Evolutionary conservation across 768 basidiomycete species (phyloP), one percentile per base, ranked within the genome.

Genomic region (Lentinula detonsa): DNA sequence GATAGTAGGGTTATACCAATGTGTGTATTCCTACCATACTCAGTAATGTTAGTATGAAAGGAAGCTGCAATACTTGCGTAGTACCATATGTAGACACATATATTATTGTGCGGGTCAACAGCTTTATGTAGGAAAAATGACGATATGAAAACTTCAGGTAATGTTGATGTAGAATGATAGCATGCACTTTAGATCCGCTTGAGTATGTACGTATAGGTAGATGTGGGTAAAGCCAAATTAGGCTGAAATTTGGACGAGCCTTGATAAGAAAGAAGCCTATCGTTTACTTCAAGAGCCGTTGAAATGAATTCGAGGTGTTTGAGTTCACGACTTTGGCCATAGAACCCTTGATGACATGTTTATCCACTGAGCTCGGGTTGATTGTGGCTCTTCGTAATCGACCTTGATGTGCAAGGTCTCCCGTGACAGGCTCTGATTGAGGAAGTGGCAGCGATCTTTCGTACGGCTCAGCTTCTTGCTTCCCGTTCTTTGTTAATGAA

Each of bases 291-390:
- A 72, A 62, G 13, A 71, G 60, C 31, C 67, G 71, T 46, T 72
- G 72, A 4, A 74, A 56, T 16, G 70, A 66, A 7, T 68, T 62
- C 40, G 66, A 37, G 3, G 69, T 62, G 31, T 64, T 61, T 67
- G 74, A 55, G 68, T 70, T 63, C 23, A 80, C 76, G 35, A 83
- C 79, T 66, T 84, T 82, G 16, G 77, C 75, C 78, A 84, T 81
- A 18, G 83, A 80, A 42, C 81, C 78, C 66, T 81, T 84, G 68
- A 83, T 74, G 64, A 80, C 72, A 35, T 76, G 74, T 66, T 79
- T 81, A 56, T 86, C 82, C 28, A 79, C 75, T 0, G 75, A 65
- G 61, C 53, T 72, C n/a, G 74, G 68, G 28, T 70, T 70, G 40
- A 73, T 70, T 4, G 71, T 75, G 1, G 74, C 73, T 58, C 78